Conservation (phyloP, 768 basidiomycete genomes). For the Suillus subaureus region DNA sequence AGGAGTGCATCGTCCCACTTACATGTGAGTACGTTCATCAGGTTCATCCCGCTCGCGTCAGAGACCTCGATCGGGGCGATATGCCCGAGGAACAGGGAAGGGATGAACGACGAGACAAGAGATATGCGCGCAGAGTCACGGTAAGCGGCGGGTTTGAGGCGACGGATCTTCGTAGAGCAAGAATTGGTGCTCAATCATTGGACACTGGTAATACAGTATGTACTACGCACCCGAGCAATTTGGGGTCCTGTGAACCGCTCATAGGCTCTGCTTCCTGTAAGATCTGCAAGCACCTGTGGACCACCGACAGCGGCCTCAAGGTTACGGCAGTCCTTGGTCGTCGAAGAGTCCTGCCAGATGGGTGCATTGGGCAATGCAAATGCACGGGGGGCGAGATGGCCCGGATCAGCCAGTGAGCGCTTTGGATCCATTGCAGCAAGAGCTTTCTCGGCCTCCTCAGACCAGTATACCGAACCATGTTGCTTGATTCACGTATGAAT, state of each 20-base stretch:
- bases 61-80: slow-evolving; percentile 85
- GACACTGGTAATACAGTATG: background rate
- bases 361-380: slow-evolving; percentile 72
- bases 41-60: slow-evolving; percentile 90
- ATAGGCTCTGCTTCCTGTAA: slow-evolving; percentile 83
- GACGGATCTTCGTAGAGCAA: slow-evolving; percentile 50
- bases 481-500: slow-evolving; percentile 47
- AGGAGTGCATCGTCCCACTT: slow-evolving; percentile 75
- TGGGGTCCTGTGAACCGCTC: slow-evolving; percentile 89
- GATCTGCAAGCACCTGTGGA: slow-evolving; percentile 66
- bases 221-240: slow-evolving; percentile 63
- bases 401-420: slow-evolving; percentile 45
- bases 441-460: slow-evolving; percentile 48
- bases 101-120: slow-evolving; percentile 80
- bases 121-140: slow-evolving; percentile 67
- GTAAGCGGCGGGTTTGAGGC: slow-evolving; percentile 55
- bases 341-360: slow-evolving; percentile 93
- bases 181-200: slow-evolving; percentile 1
- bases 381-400: slow-evolving; percentile 61
- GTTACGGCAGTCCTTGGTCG: slow-evolving; percentile 68
- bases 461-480: slow-evolving; percentile 90
- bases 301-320: slow-evolving; percentile 73
- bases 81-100: slow-evolving; percentile 77
- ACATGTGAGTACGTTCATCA: slow-evolving; percentile 75
- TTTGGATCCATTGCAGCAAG: slow-evolving; percentile 56